Evolutionary conservation across 129 eudicot species (phyloP).

Genomic region (Escallonia herrerae): DNA sequence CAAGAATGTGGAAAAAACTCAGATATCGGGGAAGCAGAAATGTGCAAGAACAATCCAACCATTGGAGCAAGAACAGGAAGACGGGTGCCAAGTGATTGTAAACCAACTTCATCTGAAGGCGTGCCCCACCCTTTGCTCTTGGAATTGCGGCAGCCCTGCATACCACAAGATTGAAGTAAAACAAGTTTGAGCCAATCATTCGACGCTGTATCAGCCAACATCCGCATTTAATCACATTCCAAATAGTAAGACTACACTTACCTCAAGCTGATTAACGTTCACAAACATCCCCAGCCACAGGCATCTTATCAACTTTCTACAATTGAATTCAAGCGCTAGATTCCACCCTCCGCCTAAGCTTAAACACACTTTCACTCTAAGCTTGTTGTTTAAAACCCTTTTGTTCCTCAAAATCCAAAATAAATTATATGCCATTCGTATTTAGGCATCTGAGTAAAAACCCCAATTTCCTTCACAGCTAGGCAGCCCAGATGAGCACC

Average conservation of each 20-base stretch:
- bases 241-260: not conserved
- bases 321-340: no score
- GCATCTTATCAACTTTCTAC: not conserved
- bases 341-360: no score
- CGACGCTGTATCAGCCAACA: not conserved
- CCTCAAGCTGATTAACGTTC: not conserved
- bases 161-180: constrained; percentile 5
- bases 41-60: constrained; percentile 80
- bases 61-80: constrained; percentile 61
- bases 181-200: constrained; percentile 3
- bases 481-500: not conserved
- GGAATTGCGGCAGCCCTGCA: constrained; percentile 93
- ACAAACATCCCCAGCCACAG: not conserved
- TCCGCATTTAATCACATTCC: not conserved
- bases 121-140: constrained; percentile 72
- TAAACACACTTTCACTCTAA: no score
- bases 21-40: constrained; percentile 72
- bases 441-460: not conserved
- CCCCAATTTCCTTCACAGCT: not conserved
- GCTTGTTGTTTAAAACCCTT: no score
- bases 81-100: constrained; percentile 72
- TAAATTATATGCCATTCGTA: no score
- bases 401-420: no score
- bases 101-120: constrained; percentile 81
- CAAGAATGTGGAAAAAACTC: constrained; percentile 60